These are phyloP conservation scores for Chiua virens DNA, from an alignment of 768 basidiomycete species.

Conservation along the genomic window DNA sequence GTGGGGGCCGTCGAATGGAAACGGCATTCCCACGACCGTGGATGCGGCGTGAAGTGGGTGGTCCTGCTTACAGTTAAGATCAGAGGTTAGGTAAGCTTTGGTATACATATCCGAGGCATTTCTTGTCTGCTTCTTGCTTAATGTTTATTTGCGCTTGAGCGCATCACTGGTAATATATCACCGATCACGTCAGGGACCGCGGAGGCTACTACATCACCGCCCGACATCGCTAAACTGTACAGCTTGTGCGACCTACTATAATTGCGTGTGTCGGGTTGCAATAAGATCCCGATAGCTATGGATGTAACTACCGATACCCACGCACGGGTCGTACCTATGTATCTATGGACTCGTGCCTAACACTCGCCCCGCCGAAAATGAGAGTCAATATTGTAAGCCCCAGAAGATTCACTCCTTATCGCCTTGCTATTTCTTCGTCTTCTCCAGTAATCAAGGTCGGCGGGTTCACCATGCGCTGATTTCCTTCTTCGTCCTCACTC, in stretches of 20 bases:
- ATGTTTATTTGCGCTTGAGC: neutral
- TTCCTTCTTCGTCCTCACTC: conserved; percentile 5
- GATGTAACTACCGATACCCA: neutral
- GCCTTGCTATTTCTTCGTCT: neutral
- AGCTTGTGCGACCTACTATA: neutral
- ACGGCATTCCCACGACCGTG: neutral
- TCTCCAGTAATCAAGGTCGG: neutral
- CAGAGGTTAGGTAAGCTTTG: conserved; percentile 1
- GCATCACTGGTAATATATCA: neutral
- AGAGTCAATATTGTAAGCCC: neutral
- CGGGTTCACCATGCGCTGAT: neutral
- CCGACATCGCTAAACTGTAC: too few relatives aligned
- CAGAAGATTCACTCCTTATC: neutral
- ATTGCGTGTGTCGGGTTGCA: neutral
- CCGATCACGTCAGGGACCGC: too few relatives aligned
- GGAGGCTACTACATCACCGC: too few relatives aligned
- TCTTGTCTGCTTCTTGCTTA: neutral
- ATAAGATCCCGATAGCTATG: too few relatives aligned
- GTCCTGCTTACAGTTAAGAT: neutral
- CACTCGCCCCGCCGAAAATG: neutral
- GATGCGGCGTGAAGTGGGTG: conserved; percentile 15
- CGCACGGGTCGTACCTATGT: too few relatives aligned
- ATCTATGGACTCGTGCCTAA: neutral
- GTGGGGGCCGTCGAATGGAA: conserved; percentile 12
- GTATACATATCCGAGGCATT: neutral